A percentile compares a stretch with the other conserved stretches of the same genome.
Conservation (phyloP, 192 early-diverging fungal genomes). For the Linnemannia schmuckeri region DNA sequence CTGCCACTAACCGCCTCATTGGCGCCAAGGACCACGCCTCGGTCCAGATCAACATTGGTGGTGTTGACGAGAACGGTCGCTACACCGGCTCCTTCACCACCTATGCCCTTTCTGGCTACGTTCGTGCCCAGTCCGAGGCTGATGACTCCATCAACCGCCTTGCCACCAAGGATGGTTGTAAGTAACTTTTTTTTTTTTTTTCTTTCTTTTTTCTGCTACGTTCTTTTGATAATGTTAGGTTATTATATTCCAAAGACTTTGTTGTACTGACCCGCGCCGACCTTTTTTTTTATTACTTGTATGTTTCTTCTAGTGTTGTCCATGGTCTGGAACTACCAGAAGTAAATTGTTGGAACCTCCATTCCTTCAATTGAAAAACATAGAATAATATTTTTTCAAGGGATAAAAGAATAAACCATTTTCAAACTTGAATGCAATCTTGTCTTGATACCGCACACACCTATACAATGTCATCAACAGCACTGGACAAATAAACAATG, state of each 20-base stretch:
- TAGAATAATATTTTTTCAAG: conserved; percentile 1
- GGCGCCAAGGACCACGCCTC: conserved; percentile 98
- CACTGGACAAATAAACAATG: neutral
- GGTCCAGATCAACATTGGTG: conserved; percentile 97
- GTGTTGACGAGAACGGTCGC: conserved; percentile 89
- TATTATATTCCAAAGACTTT: neutral
- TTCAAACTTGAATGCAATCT: neutral
- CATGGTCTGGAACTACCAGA: conserved; percentile 59
- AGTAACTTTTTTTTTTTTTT: conserved; percentile 16
- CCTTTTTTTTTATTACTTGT: neutral
- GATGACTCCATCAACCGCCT: conserved; percentile 99
- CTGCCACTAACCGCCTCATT: conserved; percentile 98
- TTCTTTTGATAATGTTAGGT: neutral
- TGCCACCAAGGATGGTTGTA: conserved; percentile 79
- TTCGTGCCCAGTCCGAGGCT: conserved; percentile 90
- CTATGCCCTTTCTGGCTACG: conserved; percentile 93
- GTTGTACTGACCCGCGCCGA: neutral
- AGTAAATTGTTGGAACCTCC: conserved; percentile 33
- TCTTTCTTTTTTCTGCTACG: neutral
- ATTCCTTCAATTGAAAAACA: neutral
- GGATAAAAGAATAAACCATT: neutral
- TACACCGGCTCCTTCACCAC: conserved; percentile 81
- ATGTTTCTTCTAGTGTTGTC: conserved; percentile 34
- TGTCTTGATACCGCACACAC: too few species aligned
- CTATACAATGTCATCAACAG: neutral